A percentile compares a stretch with the other conserved stretches of the same genome.
Evolutionary conservation across 2,329 filamentous ascomycete genomes (phyloP).

Genomic region (Gnomoniopsis sp.): DNA sequence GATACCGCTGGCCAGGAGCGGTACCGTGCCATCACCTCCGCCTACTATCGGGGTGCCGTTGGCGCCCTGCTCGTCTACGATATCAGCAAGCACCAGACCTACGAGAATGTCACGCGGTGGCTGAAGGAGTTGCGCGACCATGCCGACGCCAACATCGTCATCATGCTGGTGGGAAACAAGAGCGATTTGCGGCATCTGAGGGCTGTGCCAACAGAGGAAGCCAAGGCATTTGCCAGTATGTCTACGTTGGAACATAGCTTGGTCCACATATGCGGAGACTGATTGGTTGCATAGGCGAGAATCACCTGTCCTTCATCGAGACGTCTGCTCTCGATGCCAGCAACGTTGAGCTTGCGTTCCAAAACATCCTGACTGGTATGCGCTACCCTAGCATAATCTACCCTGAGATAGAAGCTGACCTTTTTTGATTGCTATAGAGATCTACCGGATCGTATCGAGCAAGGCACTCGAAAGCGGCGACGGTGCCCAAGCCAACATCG

Average conservation of each 20-base stretch:
- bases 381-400: conserved; percentile 18
- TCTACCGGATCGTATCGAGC: conserved; percentile 98
- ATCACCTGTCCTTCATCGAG: conserved; percentile 98
- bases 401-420: neutral
- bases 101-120: conserved; percentile 98
- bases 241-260: neutral
- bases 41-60: conserved; percentile 97
- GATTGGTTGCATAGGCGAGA: conserved; percentile 67
- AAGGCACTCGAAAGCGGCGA: conserved; percentile 94
- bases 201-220: conserved; percentile 95
- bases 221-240: conserved; percentile 92
- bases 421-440: conserved; percentile 59
- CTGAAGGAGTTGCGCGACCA: conserved; percentile 97
- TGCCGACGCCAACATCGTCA: conserved; percentile 97
- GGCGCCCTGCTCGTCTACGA: conserved; percentile 98
- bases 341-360: conserved; percentile 98
- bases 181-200: conserved; percentile 98
- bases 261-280: conserved; percentile 17
- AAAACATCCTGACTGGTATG: conserved; percentile 97
- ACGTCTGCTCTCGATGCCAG: conserved; percentile 97
- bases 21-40: conserved; percentile 98
- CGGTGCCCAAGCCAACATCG: conserved; percentile 73
- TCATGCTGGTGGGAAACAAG: conserved; percentile 99
- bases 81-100: conserved; percentile 99
- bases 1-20: conserved; percentile 98